A percentile compares a stretch with the other conserved stretches of the same genome.
These are phyloP conservation scores for Sporothrix mexicana DNA, from an alignment of 2,329 filamentous ascomycete genomes.

Conservation along the genomic window DNA sequence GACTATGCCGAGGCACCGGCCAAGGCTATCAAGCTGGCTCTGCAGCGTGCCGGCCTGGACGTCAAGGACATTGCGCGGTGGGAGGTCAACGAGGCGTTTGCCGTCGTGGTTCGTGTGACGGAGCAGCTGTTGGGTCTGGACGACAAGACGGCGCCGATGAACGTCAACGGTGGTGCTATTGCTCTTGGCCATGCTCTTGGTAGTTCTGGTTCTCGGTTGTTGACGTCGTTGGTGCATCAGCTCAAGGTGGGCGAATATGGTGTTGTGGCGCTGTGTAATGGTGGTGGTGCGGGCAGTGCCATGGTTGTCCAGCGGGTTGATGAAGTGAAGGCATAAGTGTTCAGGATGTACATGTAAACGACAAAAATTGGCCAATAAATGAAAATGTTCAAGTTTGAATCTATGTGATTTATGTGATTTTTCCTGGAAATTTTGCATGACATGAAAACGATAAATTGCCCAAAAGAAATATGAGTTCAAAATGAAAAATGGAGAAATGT, in stretches of 20 bases:
- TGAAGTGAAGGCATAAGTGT: neutral
- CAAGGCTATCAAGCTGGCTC: neutral
- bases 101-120: neutral
- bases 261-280: constrained; percentile 6
- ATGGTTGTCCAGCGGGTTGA: constrained; percentile 11
- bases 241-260: neutral
- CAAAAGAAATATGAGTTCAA: no score
- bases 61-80: neutral
- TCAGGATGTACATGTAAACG: no score
- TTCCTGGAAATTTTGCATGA: no score
- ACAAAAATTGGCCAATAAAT: no score
- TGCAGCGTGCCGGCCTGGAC: neutral
- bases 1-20: constrained; percentile 15
- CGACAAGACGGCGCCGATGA: neutral
- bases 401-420: no score
- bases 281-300: constrained; percentile 9
- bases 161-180: neutral
- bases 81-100: constrained; percentile 17
- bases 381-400: no score
- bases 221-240: neutral
- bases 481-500: no score
- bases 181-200: constrained; percentile 3
- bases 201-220: neutral
- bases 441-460: no score
- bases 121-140: constrained; percentile 5